Evolutionary conservation across 1,139 yeast genomes (phyloP).

Genomic region (Saccharomyces uvarum): DNA sequence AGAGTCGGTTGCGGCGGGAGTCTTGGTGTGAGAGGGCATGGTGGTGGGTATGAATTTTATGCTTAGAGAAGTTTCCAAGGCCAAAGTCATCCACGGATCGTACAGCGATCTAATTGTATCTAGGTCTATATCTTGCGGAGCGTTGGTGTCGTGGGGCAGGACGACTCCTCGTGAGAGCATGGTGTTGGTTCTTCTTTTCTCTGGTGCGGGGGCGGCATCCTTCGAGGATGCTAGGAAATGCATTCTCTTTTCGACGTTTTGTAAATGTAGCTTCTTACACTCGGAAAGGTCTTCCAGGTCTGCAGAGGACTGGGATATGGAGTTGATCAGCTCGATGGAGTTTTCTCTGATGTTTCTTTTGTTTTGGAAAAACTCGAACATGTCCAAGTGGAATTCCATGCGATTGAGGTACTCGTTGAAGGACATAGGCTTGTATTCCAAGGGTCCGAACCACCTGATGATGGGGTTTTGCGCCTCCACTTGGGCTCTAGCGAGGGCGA

Average conservation of each 20-base stretch:
- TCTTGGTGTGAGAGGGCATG: background rate
- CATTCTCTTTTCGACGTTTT: background rate
- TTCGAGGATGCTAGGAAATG: background rate
- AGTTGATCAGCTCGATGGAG: slow-evolving; percentile 12
- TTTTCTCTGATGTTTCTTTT: slow-evolving; percentile 15
- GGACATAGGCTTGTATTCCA: slow-evolving; percentile 45
- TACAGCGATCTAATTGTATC: slow-evolving; percentile 29
- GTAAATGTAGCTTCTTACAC: background rate
- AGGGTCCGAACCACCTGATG: slow-evolving; percentile 51
- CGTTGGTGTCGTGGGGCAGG: slow-evolving; percentile 15
- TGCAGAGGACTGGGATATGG: slow-evolving; percentile 9
- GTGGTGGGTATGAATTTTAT: slow-evolving; percentile 31
- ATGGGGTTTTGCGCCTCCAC: slow-evolving; percentile 40
- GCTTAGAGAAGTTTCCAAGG: slow-evolving; percentile 31
- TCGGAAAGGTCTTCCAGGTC: slow-evolving; percentile 6
- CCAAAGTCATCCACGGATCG: slow-evolving; percentile 33
- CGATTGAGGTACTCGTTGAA: slow-evolving; percentile 41
- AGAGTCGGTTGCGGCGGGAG: background rate
- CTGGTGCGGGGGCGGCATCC: background rate
- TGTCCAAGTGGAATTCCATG: slow-evolving; percentile 32
- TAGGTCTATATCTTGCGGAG: slow-evolving; percentile 23
- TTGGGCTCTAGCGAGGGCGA: slow-evolving; percentile 38
- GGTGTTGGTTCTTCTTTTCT: background rate
- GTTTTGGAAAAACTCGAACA: slow-evolving; percentile 22
- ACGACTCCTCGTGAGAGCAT: slow-evolving; percentile 15